A percentile compares a stretch with the other conserved stretches of the same genome.
These are phyloP conservation scores for Pyrenochaeta sp. DNA, from an alignment of 2,329 filamentous ascomycete genomes.

Conservation along the genomic window DNA sequence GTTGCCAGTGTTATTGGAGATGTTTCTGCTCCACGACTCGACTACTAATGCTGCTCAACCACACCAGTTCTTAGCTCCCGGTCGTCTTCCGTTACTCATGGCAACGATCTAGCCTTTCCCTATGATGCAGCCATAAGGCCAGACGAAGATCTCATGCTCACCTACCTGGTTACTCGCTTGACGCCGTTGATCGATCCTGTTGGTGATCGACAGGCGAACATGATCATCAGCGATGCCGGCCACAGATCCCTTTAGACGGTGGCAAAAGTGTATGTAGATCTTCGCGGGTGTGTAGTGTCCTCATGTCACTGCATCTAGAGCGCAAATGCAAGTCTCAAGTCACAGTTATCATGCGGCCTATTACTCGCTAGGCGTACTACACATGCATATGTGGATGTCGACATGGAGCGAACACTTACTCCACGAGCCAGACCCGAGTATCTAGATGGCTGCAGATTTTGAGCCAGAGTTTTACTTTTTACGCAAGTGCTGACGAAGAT, in stretches of 20 bases:
- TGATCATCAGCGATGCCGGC: constrained; percentile 1
- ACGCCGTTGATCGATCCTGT: constrained; percentile 6
- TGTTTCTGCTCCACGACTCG: not conserved
- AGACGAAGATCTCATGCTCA: constrained; percentile 5
- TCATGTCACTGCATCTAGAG: constrained; percentile 5
- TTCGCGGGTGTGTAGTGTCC: not conserved
- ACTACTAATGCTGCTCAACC: constrained; percentile 81
- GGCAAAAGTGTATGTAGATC: constrained; percentile 5
- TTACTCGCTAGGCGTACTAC: constrained; percentile 5
- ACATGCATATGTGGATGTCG: constrained; percentile 1
- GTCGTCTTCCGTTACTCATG: not conserved
- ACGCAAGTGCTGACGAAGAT: constrained; percentile 1
- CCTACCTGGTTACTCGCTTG: constrained; percentile 9
- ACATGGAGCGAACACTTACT: constrained; percentile 6
- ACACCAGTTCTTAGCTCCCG: constrained; percentile 73
- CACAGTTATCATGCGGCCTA: constrained; percentile 6
- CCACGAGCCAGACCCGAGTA: constrained; percentile 7
- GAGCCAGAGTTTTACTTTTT: constrained; percentile 5
- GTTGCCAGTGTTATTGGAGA: not conserved
- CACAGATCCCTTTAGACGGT: constrained; percentile 5
- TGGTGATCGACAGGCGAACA: constrained; percentile 6
- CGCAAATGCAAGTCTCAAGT: constrained; percentile 5
- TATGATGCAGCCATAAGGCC: constrained; percentile 81
- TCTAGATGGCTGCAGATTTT: not conserved
- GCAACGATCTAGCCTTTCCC: constrained; percentile 75